Conservation (phyloP, 495 filamentous ascomycete genomes). For the Mytilinidion resinicola region DNA sequence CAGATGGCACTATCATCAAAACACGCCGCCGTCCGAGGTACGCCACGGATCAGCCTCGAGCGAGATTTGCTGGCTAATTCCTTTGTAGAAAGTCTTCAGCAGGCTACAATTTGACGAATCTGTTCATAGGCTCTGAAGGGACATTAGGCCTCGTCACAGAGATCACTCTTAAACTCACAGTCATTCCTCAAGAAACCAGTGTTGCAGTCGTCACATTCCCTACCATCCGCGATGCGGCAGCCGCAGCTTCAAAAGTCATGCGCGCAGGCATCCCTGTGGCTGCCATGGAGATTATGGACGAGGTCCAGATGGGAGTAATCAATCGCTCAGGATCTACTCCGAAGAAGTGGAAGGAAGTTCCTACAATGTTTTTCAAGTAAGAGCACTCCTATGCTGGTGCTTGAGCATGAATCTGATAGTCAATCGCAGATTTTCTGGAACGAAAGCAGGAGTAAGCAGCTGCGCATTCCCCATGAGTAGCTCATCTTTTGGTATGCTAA, state of each 20-base stretch:
- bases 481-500: slow-evolving; percentile 14
- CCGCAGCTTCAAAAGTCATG: slow-evolving; percentile 63
- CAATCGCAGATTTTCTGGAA: slow-evolving; percentile 55
- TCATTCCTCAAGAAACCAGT: slow-evolving; percentile 63
- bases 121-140: slow-evolving; percentile 74
- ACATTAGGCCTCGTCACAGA: slow-evolving; percentile 75
- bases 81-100: slow-evolving; percentile 58
- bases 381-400: slow-evolving; percentile 1
- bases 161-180: slow-evolving; percentile 66
- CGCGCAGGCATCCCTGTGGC: slow-evolving; percentile 66
- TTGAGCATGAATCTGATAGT: not conserved
- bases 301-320: slow-evolving; percentile 74
- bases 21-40: slow-evolving; percentile 59
- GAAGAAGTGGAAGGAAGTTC: slow-evolving; percentile 65
- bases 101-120: slow-evolving; percentile 70
- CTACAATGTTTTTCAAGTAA: slow-evolving; percentile 75
- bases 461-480: slow-evolving; percentile 18
- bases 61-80: slow-evolving; percentile 2
- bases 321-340: slow-evolving; percentile 65
- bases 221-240: slow-evolving; percentile 63
- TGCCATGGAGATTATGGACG: slow-evolving; percentile 78
- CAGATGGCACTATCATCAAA: slow-evolving; percentile 73
- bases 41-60: not conserved
- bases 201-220: slow-evolving; percentile 75
- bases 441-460: slow-evolving; percentile 52